A percentile compares a stretch with the other conserved stretches of the same genome.
Conservation (phyloP, 805 yeast genomes). For the Kodamaea jinghongensis region DNA sequence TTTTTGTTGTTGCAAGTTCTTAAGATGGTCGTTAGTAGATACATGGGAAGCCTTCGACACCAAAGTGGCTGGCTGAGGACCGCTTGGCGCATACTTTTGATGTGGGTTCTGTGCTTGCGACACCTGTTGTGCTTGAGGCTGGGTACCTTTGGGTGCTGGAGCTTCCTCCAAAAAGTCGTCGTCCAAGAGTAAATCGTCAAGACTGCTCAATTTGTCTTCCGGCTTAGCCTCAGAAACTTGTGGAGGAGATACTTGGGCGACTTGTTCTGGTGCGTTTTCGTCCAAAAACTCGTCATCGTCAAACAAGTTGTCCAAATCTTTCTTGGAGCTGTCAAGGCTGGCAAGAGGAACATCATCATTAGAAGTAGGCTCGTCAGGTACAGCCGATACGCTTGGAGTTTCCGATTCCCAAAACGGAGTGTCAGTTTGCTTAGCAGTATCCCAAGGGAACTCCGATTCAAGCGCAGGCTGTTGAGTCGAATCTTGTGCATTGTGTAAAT, state of each 20-base stretch:
- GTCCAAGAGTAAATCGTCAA: constrained; percentile 15
- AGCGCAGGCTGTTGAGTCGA: too few relatives aligned
- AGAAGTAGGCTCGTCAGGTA: not conserved
- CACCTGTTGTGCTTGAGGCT: constrained; percentile 19
- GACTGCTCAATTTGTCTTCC: constrained; percentile 9
- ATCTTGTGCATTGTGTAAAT: too few relatives aligned
- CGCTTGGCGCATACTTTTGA: constrained; percentile 10
- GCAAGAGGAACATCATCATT: too few relatives aligned
- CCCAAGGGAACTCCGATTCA: not conserved
- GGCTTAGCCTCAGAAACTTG: not conserved
- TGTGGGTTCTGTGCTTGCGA: constrained; percentile 12
- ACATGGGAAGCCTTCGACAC: not conserved
- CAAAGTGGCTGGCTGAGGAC: not conserved
- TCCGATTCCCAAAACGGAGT: constrained; percentile 4
- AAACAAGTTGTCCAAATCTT: constrained; percentile 11
- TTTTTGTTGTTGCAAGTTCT: constrained; percentile 33
- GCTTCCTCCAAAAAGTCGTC: constrained; percentile 40
- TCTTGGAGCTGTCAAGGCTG: too few relatives aligned
- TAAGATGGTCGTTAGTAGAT: not conserved
- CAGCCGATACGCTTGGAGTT: not conserved
- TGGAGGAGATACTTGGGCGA: constrained; percentile 7
- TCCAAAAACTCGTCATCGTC: constrained; percentile 20
- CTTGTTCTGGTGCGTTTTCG: not conserved
- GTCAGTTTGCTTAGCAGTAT: not conserved
- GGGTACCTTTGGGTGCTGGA: not conserved